A percentile compares a stretch with the other conserved stretches of the same genome.
These are phyloP conservation scores for Solanum sitiens DNA, from an alignment of 257 asterid species.

Conservation along the genomic window DNA sequence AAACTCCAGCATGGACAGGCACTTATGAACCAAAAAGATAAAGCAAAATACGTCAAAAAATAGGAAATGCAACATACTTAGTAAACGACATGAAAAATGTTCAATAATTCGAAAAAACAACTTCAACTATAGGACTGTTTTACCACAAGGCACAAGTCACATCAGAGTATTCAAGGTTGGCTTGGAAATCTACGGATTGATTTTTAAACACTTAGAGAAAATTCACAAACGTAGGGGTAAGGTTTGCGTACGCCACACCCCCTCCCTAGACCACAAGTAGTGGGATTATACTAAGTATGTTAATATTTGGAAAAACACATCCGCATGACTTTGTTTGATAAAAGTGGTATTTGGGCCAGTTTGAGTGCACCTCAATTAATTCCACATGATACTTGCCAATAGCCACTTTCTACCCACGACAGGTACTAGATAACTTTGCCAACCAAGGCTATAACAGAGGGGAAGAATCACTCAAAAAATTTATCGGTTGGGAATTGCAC, in stretches of 20 bases:
- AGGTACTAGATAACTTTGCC: too few species aligned
- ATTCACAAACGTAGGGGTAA: not conserved
- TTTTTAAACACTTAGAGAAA: not conserved
- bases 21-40: not conserved
- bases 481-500: too few species aligned
- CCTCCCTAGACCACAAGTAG: not conserved
- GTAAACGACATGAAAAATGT: not conserved
- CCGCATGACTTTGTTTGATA: not conserved
- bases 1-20: not conserved
- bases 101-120: not conserved
- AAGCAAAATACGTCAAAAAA: not conserved
- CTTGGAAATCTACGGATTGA: not conserved
- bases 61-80: not conserved
- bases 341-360: not conserved
- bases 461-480: too few species aligned
- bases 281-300: not conserved
- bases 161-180: not conserved
- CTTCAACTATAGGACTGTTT: not conserved
- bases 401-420: too few species aligned
- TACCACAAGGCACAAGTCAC: not conserved
- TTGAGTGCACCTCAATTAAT: too few species aligned
- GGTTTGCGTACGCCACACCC: not conserved
- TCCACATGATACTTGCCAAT: too few species aligned
- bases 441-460: too few species aligned
- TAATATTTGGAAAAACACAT: not conserved